Evolutionary conservation across 495 filamentous ascomycete species (phyloP), one percentile per base, ranked within the genome.

Genomic region (Penicillium flavigenum): DNA sequence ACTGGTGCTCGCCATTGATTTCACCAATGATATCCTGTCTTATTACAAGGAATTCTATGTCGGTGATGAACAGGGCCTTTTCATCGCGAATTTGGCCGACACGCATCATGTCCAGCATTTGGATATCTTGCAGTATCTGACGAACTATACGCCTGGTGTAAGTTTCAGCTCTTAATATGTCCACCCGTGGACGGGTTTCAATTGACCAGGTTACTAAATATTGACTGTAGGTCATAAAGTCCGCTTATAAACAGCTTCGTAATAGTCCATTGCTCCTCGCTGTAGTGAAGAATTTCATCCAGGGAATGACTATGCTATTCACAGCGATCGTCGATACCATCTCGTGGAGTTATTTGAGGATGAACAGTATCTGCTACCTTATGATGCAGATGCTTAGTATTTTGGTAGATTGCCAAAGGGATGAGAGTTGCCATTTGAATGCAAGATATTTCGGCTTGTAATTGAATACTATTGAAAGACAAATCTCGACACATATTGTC

Each of bases 211-310:
- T 22, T 43, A 9, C 41, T 36, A 6, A 36, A 4, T 16, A 16
- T 16, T 36, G 4, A 36, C 14, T 36, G 9, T 36, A 36, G 34
- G 14, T 36, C 14, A 16, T 4, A 36, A 43, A 43, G 1, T 43
- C 41, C 5, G 41, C 19, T 17, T 43, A 43, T 20, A 17, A 20
- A 43, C 41, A 9, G 10, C 10, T 43, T 17, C n/a, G 4, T 64
- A 66, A 36, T 67, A 70, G 51, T 87, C 87, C 19, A 68, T 90
- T 26, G 82, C 90, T 42, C 80, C 80, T 12, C 88, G 88, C 1
- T 81, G 89, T 26, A 83, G 87, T 63, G 87, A 87, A 9, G 19
- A 11, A 17, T 20, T 43, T 43, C 41, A 43, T 17, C 8, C 41
- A 20, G 4, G 41, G 41, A 22, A 19, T 17, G 17, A 43, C 10